Percentiles rank a stretch among this genome's conserved stretches.
Evolutionary conservation across 2,329 filamentous ascomycete species (phyloP).

Genomic region (Hansfordia pulvinata): DNA sequence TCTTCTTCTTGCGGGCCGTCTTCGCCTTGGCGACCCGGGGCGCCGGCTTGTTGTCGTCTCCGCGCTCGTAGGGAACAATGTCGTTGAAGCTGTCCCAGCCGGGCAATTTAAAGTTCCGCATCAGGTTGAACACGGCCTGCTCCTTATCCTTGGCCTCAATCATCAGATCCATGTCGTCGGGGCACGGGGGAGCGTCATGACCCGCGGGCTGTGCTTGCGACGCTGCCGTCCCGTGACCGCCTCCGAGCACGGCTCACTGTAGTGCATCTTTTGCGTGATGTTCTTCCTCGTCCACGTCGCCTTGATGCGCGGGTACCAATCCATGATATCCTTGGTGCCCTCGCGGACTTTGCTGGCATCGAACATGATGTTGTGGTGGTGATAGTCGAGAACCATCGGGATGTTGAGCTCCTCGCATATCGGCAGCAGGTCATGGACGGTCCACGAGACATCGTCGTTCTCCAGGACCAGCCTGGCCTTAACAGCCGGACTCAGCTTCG

Average conservation of each 20-base stretch:
- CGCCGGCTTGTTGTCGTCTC: conserved; percentile 55
- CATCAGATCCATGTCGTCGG: conserved; percentile 85
- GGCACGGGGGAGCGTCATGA: conserved; percentile 67
- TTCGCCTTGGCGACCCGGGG: conserved; percentile 31
- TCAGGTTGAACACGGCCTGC: conserved; percentile 88
- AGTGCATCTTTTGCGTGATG: conserved; percentile 94
- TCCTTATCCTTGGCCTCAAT: conserved; percentile 98
- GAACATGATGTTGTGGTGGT: conserved; percentile 93
- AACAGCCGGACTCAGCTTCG: conserved; percentile 48
- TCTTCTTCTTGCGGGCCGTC: conserved; percentile 22
- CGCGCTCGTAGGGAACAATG: conserved; percentile 61
- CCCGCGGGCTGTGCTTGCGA: conserved; percentile 74
- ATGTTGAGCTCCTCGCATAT: conserved; percentile 92
- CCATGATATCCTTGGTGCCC: conserved; percentile 69
- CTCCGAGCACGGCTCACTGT: conserved; percentile 67
- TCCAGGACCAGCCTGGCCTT: conserved; percentile 79
- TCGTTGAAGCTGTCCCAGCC: conserved; percentile 66
- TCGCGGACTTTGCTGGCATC: conserved; percentile 61
- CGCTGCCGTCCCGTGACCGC: conserved; percentile 67
- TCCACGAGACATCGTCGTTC: conserved; percentile 89
- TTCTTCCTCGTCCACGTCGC: conserved; percentile 74
- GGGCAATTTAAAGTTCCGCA: conserved; percentile 75
- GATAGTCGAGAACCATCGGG: conserved; percentile 80
- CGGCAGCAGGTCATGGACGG: conserved; percentile 81
- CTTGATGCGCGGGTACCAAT: conserved; percentile 61